Base-by-base conservation (phyloP, 2,329 filamentous ascomycete genomes). In the Pseudocercospora fuligena region DNA sequence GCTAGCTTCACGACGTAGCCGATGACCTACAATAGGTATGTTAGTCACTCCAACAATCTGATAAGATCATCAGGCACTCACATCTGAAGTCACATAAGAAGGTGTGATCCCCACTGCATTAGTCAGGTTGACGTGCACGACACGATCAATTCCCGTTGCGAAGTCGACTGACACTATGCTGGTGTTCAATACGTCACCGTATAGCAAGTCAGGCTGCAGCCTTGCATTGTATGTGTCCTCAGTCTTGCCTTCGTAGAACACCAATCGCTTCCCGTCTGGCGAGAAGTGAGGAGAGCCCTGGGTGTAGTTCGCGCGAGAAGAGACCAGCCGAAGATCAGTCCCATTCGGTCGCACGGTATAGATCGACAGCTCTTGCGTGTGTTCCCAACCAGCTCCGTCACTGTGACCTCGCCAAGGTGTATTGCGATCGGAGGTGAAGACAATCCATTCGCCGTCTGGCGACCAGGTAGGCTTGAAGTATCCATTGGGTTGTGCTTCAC, bases 341-440 rank as follows among this genome's bases (percentile, higher is more conserved):
- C 60, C 66, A 36, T 68, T 60, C 1, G 66, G 63, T 12, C 66
- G 63, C 11, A 66, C 57, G 12, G 56, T 36, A 14, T 68, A 68
- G 25, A 68, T 63, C 0, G 63, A 63, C 2, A 68, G 51, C 54
- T 64, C 60, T 54, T 66, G 66, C 0, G 64, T 66, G 16, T 68
- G 54, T 19, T 68, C 63, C 63, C 63, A 68, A 1, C 46, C 59
- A 9, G 51, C 19, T 7, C 63, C 63, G 19, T 62, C 54, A 19
- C 40, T 46, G 8, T 65, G 63, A 0, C 89, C 89, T 0, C 87
- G 91, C 0, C 84, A 87, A 64, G 83, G 88, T 0, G 66, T 65
- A 25, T 65, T 65, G 5, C 63, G 59, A 56, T 68, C 66, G 2
- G 66, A 68, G 5, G 66, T 65, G 59, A 67, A 67, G 7, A 54